Base-by-base conservation (phyloP, 2,329 filamentous ascomycete genomes). In the Fusarium sp. region DNA sequence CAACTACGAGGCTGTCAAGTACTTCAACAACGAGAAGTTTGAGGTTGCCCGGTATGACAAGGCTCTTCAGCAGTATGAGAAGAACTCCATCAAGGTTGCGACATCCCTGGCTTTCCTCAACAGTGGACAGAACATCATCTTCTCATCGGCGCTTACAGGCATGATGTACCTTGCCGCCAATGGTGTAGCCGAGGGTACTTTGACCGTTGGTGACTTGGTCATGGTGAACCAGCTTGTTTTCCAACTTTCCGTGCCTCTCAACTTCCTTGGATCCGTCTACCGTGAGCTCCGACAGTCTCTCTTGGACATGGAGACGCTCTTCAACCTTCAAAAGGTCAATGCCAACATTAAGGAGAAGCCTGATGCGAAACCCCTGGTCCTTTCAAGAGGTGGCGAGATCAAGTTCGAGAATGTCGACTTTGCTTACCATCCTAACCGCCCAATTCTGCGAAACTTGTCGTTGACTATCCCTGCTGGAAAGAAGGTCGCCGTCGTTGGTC, bases 191-290 rank as follows among this genome's bases (percentile, higher is more conserved):
- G 86, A 85, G 7, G 95, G 95, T 19, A 85, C 86, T 10, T 84
- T 99, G 77, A 98, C 95, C 0, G 95, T 99, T 19, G 96, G 96
- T 65, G 97, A 99, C 80, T 87, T 99, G 37, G 96, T 99, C 79
- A 97, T 99, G 94, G 94, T 99, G 75, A 99, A 99, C 81, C 96
- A 98, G 85, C 91, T 99, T 23, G 95, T 99, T 66, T 99, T 99
- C 83, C 96, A 99, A 83, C 91, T 99, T 10, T 98, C 94, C 0
- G 94, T 99, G 8, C 96, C 96, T 0, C 88, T 99, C 67, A 99
- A 99, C 86, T 99, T 99, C 82, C 86, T 99, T 8, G 96, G 96
- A n/a, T 97, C 94, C 19, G 95, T 99, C 18, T 99, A 99, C 81
- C 92, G 96, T 76, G 96, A 99, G 83, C 88, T 99, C 60, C 89